Conservation (phyloP, 164 flowering plant species). For the grape (Vitis vinifera) region ASM3070453v1 NC_081818.1:463001-463500, state of each 20-base stretch:
- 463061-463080: conserved; percentile 98
- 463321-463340: too few species aligned
- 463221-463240: conserved; percentile 61
- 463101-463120: conserved; percentile 69
- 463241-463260: too few species aligned
- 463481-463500: too few species aligned
- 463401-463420: too few species aligned
- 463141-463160: conserved; percentile 84
- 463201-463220: conserved; percentile 99
- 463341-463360: too few species aligned
- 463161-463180: conserved; percentile 94
- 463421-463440: background rate
- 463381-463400: too few species aligned
- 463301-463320: too few species aligned
- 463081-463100: conserved; percentile 97
- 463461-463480: too few species aligned
- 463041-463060: conserved; percentile 95
- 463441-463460: too few species aligned
- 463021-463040: conserved; percentile 97
- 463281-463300: too few species aligned
- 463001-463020: conserved; percentile 78
- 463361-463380: too few species aligned
- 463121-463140: conserved; percentile 48
- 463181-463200: conserved; percentile 96
- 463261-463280: too few species aligned